These are phyloP conservation scores for Glonium stellatum DNA, from an alignment of 495 filamentous ascomycete genomes.

Conservation along the genomic window DNA sequence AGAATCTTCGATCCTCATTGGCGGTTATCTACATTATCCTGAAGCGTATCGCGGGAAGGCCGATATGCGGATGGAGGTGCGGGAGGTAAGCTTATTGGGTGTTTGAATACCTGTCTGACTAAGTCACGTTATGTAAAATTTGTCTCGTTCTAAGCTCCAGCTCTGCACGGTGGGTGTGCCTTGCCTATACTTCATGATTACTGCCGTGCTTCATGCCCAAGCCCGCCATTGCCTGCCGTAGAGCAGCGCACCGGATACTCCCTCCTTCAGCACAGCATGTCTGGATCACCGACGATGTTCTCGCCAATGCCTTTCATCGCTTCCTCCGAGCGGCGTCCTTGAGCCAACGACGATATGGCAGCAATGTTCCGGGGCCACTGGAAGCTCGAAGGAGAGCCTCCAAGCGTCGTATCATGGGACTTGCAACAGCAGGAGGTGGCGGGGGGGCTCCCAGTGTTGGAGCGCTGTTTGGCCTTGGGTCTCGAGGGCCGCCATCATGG, in stretches of 20 bases:
- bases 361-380: slow-evolving; percentile 32
- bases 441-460: slow-evolving; percentile 9
- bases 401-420: slow-evolving; percentile 20
- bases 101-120: neutral
- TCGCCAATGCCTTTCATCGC: slow-evolving; percentile 10
- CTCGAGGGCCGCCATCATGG: slow-evolving; percentile 9
- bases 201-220: slow-evolving; percentile 19
- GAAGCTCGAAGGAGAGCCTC: slow-evolving; percentile 24
- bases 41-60: too few species aligned
- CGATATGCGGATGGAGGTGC: too few species aligned
- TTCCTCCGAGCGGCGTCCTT: slow-evolving; percentile 8
- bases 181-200: neutral
- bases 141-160: neutral
- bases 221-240: slow-evolving; percentile 22
- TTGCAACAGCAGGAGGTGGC: neutral
- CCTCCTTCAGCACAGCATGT: slow-evolving; percentile 7
- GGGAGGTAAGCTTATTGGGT: neutral
- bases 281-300: slow-evolving; percentile 25
- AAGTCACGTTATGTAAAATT: neutral
- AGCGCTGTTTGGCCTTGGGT: slow-evolving; percentile 12
- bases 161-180: neutral
- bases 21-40: too few species aligned
- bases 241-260: slow-evolving; percentile 18
- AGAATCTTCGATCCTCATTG: too few species aligned
- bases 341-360: slow-evolving; percentile 25